Evolutionary conservation across 73 alveolate genomes (phyloP), one percentile per base, ranked within the genome.

Genomic region (Paramecium tetraurelia): DNA sequence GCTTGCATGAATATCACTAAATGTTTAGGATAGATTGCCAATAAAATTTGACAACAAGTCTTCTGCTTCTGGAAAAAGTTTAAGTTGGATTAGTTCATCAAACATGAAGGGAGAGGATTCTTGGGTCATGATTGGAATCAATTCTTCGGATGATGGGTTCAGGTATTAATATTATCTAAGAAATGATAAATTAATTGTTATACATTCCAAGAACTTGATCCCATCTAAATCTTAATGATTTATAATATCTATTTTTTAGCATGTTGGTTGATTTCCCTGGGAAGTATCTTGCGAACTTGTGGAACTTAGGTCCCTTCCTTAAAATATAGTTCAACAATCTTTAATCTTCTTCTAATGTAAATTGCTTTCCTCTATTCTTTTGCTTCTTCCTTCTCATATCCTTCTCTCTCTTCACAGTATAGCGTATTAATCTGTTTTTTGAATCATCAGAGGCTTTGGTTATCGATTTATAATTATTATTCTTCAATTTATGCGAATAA

Each of bases 211-310:
- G 41, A 31, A 63, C 27, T 63, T 63, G 84, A 63, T 33, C 46
- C 84, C 84, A 63, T 12, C 2, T 63, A 63, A 72, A 72, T 72
- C 86, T 33, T 36, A 72, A 20, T 40, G 27, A 29, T 18, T 72
- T 72, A 43, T 72, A 72, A 38, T 72, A 72, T 40, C 86, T 72
- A 72, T 72, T 72, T 36, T 72, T 72, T 18, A 72, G 22, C 86
- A 72, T 33, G 18, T 33, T 36, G 0, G 38, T 40, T 16, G 59
- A 35, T 20, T 72, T 72, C 20, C 86, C 59, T 72, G 40, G 59
- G 21, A 72, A 72, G 33, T 72, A 72, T 40, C 59, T 72, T 35
- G 86, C n/a, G 10, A 72, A 72, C 57, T 40, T 33, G n/a, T 72
- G 18, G 21, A 72, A 72, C 24, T 72, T 72, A 36, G 86, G 86